These are phyloP conservation scores for Microdochium bolleyi DNA, from an alignment of 2,329 filamentous ascomycete genomes.

Conservation along the genomic window DNA sequence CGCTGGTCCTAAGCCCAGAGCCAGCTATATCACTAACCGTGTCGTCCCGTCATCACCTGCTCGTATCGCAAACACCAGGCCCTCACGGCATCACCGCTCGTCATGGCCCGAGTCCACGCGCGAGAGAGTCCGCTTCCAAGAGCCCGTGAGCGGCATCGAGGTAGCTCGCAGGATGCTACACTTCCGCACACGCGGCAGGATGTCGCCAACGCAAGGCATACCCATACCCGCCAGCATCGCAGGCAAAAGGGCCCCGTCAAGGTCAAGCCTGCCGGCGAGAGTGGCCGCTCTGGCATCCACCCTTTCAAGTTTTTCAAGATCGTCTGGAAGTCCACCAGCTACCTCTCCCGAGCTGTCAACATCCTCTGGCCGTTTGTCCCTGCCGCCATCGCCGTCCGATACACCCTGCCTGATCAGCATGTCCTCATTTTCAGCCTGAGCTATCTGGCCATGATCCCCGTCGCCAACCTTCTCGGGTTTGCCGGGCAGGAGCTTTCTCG, in stretches of 20 bases:
- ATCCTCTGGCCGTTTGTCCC: conserved; percentile 70
- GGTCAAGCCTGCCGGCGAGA: conserved; percentile 47
- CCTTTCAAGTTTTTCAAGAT: conserved; percentile 56
- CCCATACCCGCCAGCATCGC: neutral
- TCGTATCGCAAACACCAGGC: neutral
- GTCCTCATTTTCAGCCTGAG: conserved; percentile 61
- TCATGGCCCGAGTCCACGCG: neutral
- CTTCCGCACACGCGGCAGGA: neutral
- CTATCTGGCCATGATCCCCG: conserved; percentile 71
- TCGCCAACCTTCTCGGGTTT: conserved; percentile 69
- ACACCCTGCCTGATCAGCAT: conserved; percentile 31
- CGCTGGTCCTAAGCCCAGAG: too few species aligned
- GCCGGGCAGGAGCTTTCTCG: conserved; percentile 63
- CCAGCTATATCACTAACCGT: too few species aligned
- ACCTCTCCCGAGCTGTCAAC: conserved; percentile 57
- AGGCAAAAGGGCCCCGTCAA: neutral
- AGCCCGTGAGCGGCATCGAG: neutral
- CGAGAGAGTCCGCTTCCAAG: neutral
- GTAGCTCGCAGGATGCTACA: neutral
- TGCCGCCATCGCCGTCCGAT: conserved; percentile 57
- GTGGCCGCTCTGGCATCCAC: conserved; percentile 58
- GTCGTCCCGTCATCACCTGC: neutral
- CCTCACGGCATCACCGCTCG: neutral
- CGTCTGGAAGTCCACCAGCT: conserved; percentile 55
- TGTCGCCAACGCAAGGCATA: neutral